Base-by-base conservation (phyloP, 1,284 basidiomycete species). In the Hypsizygus ulmarius region DNA sequence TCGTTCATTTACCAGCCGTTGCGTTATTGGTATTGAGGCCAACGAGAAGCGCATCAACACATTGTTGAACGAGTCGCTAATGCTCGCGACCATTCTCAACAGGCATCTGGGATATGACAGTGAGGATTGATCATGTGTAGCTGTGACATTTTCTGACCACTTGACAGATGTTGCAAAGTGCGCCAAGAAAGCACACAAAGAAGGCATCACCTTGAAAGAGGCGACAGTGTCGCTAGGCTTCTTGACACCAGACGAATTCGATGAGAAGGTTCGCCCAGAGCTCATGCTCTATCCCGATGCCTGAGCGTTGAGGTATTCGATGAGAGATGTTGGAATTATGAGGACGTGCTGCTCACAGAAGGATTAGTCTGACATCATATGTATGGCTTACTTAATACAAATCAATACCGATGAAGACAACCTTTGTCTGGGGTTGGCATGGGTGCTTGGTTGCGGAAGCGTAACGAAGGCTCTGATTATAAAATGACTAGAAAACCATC, bases 131-230 rank as follows among this genome's bases (percentile, higher is more conserved):
- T 29, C 11, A 39, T 40, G 11, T 34, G 29, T 21, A 38, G 12
- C 25, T 21, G 35, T 52, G 47, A 43, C 43, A 55, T 28, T 62
- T 57, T 49, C 43, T 56, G 29, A 57, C 53, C 47, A 37, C 40
- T 42, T 21, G 39, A 35, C 63, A 94, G 93, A 97, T 70, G 96
- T 98, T 37, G 97, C 97, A 43, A 95, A 93, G 70, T 94, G 92
- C 58, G 97, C 97, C 34, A 99, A 99, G 82, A 99, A 99, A 72
- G 97, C 97, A 11, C 97, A 99, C 79, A 94, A 90, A 70, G 94
- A 99, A 71, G 97, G 95, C 18, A 91, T 87, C 41, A 99, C 96
- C 42, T 68, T 99, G 65, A 97, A 97, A 76, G 90, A 95, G 72
- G 93, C 96, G 35, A 94, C 94, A 5, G 86, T 98, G 29, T 71